Conservation (phyloP, 2,329 filamentous ascomycete species). For the Fusarium tuaranense region DNA sequence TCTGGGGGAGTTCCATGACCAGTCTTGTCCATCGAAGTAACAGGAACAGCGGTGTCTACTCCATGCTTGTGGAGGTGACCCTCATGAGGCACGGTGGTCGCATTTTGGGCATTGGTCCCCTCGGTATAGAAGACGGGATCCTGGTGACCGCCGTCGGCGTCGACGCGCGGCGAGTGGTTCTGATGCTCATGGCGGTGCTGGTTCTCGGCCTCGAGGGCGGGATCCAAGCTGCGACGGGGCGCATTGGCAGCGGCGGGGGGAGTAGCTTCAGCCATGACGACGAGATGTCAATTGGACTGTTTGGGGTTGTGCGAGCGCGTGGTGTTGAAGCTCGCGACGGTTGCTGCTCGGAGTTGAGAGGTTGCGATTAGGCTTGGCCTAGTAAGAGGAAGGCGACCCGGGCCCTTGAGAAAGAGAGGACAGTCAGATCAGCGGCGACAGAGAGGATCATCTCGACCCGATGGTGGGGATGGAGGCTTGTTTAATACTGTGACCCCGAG, state of each 20-base stretch:
- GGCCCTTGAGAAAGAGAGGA: conserved; percentile 1
- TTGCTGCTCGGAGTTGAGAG: neutral
- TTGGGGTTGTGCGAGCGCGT: neutral
- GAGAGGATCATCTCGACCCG: neutral
- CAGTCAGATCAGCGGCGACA: neutral
- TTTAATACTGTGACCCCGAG: neutral
- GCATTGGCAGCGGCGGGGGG: neutral
- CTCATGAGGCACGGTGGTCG: conserved; percentile 49
- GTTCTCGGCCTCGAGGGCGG: conserved; percentile 49
- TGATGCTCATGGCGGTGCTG: conserved; percentile 59
- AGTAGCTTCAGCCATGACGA: conserved; percentile 36
- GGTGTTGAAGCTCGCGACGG: conserved; percentile 1
- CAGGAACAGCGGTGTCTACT: conserved; percentile 21
- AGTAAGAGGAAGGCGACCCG: neutral
- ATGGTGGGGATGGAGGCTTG: neutral
- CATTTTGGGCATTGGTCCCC: conserved; percentile 51
- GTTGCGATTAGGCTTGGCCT: conserved; percentile 28
- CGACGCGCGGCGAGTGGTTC: conserved; percentile 54
- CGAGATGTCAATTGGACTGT: neutral
- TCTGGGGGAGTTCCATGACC: conserved; percentile 47
- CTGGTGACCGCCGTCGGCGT: conserved; percentile 48
- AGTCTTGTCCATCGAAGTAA: conserved; percentile 12
- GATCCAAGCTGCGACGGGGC: conserved; percentile 38
- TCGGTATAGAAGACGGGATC: conserved; percentile 64
- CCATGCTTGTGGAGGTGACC: conserved; percentile 46